Conservation (phyloP, 2,329 filamentous ascomycete genomes). For the Plenodomus biglobosus region DNA sequence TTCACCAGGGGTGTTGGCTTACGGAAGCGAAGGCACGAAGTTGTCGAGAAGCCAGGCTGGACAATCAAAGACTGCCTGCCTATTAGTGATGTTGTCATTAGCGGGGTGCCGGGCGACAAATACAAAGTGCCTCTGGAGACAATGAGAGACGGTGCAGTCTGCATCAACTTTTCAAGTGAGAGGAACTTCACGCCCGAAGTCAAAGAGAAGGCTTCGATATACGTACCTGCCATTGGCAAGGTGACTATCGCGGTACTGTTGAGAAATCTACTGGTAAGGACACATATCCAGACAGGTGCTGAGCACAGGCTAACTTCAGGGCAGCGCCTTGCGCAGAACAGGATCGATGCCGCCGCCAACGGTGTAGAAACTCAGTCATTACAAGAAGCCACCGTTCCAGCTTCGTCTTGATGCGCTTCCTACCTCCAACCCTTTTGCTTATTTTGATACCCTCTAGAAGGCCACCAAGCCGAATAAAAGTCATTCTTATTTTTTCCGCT, state of each 20-base stretch:
- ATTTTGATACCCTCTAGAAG: slow-evolving; percentile 35
- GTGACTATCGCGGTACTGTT: slow-evolving; percentile 92
- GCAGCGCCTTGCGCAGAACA: slow-evolving; percentile 50
- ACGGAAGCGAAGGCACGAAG: slow-evolving; percentile 81
- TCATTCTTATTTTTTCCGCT: neutral
- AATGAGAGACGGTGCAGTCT: slow-evolving; percentile 88
- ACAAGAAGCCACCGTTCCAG: slow-evolving; percentile 19
- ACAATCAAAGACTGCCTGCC: slow-evolving; percentile 78
- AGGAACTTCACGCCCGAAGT: slow-evolving; percentile 90
- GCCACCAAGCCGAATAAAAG: slow-evolving; percentile 16
- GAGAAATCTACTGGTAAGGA: slow-evolving; percentile 80
- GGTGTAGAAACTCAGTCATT: slow-evolving; percentile 21
- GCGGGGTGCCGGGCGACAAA: slow-evolving; percentile 81
- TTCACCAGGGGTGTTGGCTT: slow-evolving; percentile 90
- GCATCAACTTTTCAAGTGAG: slow-evolving; percentile 96
- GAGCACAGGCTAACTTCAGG: slow-evolving; percentile 16
- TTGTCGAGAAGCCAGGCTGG: slow-evolving; percentile 79
- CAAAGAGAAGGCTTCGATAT: slow-evolving; percentile 95
- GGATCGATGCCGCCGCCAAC: slow-evolving; percentile 36
- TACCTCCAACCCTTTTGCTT: neutral
- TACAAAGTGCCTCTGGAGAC: slow-evolving; percentile 88
- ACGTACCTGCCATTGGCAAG: slow-evolving; percentile 95
- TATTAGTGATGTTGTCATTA: slow-evolving; percentile 90
- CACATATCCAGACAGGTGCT: neutral
- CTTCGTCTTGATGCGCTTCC: slow-evolving; percentile 1